Evolutionary conservation across 352 stramenopile genomes (phyloP).

Genomic region (Phytophthora palmivora): DNA sequence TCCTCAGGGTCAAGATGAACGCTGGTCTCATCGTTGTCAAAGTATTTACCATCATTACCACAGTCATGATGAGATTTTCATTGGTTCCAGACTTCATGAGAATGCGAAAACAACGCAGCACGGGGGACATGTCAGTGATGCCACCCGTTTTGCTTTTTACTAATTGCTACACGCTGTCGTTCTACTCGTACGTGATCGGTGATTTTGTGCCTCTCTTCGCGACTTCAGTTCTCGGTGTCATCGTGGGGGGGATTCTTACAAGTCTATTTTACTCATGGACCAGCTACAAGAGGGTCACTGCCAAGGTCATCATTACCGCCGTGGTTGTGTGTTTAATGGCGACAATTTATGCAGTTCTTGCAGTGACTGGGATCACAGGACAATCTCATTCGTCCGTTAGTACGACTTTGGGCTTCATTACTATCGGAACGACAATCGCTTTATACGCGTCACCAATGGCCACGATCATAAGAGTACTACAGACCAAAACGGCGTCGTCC

Average conservation of each 20-base stretch:
- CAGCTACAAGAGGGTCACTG: constrained; percentile 1
- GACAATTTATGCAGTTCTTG: constrained; percentile 36
- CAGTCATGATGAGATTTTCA: constrained; percentile 39
- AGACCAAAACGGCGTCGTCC: constrained; percentile 25
- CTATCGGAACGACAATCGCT: constrained; percentile 48
- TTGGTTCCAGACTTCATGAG: constrained; percentile 35
- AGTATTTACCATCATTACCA: constrained; percentile 29
- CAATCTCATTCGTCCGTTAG: constrained; percentile 29
- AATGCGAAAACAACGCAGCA: constrained; percentile 28
- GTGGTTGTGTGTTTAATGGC: constrained; percentile 14
- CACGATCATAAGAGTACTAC: constrained; percentile 37
- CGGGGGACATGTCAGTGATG: constrained; percentile 33
- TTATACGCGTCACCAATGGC: constrained; percentile 63
- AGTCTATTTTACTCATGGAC: constrained; percentile 27
- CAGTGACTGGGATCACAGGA: constrained; percentile 17
- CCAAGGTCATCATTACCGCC: neutral
- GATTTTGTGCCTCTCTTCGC: constrained; percentile 29
- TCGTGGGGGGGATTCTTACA: constrained; percentile 15
- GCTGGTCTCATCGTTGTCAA: constrained; percentile 4
- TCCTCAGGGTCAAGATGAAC: neutral
- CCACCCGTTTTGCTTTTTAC: constrained; percentile 28
- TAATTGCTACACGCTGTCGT: constrained; percentile 34
- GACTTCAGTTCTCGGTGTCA: constrained; percentile 22
- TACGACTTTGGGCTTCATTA: constrained; percentile 46
- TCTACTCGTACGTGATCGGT: constrained; percentile 29